Base-by-base conservation (phyloP, 2,329 filamentous ascomycete species). In the Penicillium sp. region DNA sequence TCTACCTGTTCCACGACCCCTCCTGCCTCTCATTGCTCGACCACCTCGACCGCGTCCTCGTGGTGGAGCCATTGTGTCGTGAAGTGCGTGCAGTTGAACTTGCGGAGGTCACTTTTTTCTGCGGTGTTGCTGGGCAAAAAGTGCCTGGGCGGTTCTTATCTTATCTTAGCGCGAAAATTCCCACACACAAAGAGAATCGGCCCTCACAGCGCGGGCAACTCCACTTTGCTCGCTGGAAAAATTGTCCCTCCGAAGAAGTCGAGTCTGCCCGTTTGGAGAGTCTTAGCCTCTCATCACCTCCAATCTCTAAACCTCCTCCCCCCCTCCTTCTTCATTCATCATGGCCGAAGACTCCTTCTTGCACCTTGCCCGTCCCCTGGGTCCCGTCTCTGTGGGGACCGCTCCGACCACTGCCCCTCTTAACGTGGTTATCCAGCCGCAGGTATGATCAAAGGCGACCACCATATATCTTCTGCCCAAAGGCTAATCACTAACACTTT, bases 271-370 rank as follows among this genome's bases (percentile, higher is more conserved):
- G 25, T 28, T 55, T 55, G 55, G 57, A 61, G 54, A 60, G 57
- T 61, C 62, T 60, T 38, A 41, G 25, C 37, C 35, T 41, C 50
- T 31, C 37, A 31, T 53, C 41, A 38, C 20, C 25, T 38, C 41
- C 41, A 54, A 35, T 47, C 34, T 28, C 39, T 39, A 63, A 59
- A 50, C 47, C 54, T 57, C 52, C 51, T 60, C 56, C 58, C 58
- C 58, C 52, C 58, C 55, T 57, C 57, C 59, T 48, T 60, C 49
- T 56, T 55, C 61, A 66, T 81, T 79, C 85, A 92, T 73, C 80
- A 96, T 96, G 92, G 89, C 91, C 78, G 81, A 88, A 77, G 90
- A 94, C 78, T 90, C 90, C 66, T 98, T 96, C 83, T 88, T 98
- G 73, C 95, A 99, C 79, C 89, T 99, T 69, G 89, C 94, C 75